Percentiles rank a stretch among this genome's conserved stretches.
phyloP scores from a whole-genome alignment of 192 early-diverging fungal species.

The Entomortierella chlamydospora region DNA sequence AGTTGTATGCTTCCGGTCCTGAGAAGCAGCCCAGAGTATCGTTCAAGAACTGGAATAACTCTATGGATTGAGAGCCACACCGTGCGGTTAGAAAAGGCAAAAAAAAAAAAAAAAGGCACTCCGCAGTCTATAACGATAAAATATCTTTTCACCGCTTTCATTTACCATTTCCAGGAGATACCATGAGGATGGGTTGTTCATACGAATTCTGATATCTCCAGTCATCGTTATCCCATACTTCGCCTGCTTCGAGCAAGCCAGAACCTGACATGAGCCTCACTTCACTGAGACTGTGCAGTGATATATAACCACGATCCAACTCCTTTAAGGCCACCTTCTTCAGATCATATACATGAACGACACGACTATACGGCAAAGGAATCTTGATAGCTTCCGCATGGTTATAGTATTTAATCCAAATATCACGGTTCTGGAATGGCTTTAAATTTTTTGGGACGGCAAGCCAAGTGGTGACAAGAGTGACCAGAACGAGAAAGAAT shows the following conservation, averaged over 20 bases:
- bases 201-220: background rate
- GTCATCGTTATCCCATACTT: conserved; percentile 11
- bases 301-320: background rate
- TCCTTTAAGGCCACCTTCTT: conserved; percentile 10
- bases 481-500: background rate
- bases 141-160: background rate
- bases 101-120: background rate
- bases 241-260: conserved; percentile 5
- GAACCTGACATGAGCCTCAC: background rate
- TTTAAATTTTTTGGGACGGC: background rate
- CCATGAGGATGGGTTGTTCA: conserved; percentile 4
- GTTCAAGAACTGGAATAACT: conserved; percentile 15
- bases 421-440: conserved; percentile 17
- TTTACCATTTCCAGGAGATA: conserved; percentile 13
- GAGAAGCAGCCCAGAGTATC: conserved; percentile 11
- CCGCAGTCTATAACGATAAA: background rate
- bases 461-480: background rate
- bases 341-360: conserved; percentile 26
- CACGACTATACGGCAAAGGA: background rate
- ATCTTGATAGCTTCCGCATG: conserved; percentile 33
- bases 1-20: background rate
- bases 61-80: background rate
- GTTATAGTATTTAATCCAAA: conserved; percentile 25
- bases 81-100: no score
- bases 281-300: background rate